Evolutionary conservation across 2,329 filamentous ascomycete genomes (phyloP), one percentile per base, ranked within the genome.

Genomic region (Kalmusia sp.): DNA sequence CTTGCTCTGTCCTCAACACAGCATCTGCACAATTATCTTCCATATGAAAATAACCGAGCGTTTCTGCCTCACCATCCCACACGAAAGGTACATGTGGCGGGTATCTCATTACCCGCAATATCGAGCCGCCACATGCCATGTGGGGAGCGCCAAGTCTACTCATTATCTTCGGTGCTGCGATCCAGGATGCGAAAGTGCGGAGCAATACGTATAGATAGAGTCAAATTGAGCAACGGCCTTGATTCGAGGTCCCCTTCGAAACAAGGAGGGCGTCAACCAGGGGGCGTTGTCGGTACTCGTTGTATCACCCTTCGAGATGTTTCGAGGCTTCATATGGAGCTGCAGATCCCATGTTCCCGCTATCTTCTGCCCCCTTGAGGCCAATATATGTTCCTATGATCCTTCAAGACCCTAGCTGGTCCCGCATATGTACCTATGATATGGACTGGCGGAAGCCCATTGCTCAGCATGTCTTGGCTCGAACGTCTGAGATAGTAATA

Each of bases 161-260:
- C 19, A 15, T 9, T 33, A 21, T 33, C 17, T 17, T 27, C 35
- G 11, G 31, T 33, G 35, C 35, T 35, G 22, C 24, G 15, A 11
- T 17, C 17, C 43, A 28, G 38, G 12, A 28, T 33, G 38, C 19
- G 22, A 33, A 51, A 55, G 41, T 46, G 45, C 34, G 41, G 49
- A 28, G 24, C 44, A 55, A 39, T 55, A 49, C 22, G 5, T 27
- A 19, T 49, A 55, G 17, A 55, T 55, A 48, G 24, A 11, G 4
- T 5, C 6, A 44, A 12, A 48, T 55, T 46, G 41, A 34, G 44
- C 38, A 27, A 44, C 31, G 14, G 12, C 15, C 12, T 14, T 49
- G 25, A 51, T 55, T 55, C 31, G 53, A 19, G 25, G 6, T 12
- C 5, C 3, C 19, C 2, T 11, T 9, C 28, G 12, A 17, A n/a